Conservation (phyloP, 164 flowering plant species). For the Chloranthus sessilifolius region DNA sequence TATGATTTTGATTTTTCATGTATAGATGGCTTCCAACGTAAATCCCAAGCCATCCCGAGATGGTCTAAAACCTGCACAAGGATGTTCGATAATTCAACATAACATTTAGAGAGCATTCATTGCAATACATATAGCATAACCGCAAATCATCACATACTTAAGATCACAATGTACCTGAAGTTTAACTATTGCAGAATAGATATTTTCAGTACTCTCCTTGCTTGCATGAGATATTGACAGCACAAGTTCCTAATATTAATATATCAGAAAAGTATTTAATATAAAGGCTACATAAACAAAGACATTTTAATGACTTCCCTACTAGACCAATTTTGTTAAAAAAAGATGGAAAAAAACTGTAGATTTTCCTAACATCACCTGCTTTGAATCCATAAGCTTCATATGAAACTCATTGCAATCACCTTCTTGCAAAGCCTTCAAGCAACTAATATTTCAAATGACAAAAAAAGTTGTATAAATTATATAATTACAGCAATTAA, state of each 20-base stretch:
- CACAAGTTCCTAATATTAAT: constrained; percentile 60
- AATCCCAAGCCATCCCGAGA: constrained; percentile 81
- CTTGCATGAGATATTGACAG: constrained; percentile 66
- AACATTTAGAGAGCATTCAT: constrained; percentile 1
- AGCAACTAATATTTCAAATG: constrained; percentile 49
- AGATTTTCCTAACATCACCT: constrained; percentile 61
- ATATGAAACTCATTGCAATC: constrained; percentile 51
- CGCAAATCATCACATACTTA: constrained; percentile 4
- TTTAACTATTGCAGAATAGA: constrained; percentile 70
- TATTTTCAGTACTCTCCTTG: constrained; percentile 82
- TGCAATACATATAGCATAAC: not conserved
- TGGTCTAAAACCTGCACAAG: constrained; percentile 69
- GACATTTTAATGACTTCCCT: not conserved
- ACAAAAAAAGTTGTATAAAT: no score
- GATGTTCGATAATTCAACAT: no score
- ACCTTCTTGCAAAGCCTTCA: constrained; percentile 84
- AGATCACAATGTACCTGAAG: constrained; percentile 61
- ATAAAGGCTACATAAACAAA: not conserved
- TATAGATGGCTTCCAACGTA: constrained; percentile 56
- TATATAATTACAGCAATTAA: no score
- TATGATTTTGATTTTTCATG: constrained; percentile 14
- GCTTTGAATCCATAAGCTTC: constrained; percentile 61
- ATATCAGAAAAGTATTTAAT: not conserved
- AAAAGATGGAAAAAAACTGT: not conserved
- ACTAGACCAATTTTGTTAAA: not conserved